Evolutionary conservation across 192 early-diverging fungal species (phyloP).

Genomic region (Gonapodya sp.): DNA sequence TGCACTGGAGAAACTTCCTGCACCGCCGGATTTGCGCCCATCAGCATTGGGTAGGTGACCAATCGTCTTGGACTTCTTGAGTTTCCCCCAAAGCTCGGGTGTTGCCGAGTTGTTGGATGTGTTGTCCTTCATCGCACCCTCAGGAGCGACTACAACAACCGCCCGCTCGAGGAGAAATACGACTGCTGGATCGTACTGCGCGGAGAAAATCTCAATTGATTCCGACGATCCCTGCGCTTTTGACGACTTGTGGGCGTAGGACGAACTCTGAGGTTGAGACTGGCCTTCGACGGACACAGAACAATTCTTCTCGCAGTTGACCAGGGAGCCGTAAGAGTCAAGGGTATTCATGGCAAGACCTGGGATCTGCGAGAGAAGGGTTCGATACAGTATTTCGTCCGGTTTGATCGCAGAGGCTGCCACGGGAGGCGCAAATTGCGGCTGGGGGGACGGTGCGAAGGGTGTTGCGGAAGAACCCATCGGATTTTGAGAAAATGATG

Average conservation of each 20-base stretch:
- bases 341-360: neutral
- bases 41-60: neutral
- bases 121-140: neutral
- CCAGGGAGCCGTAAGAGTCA: neutral
- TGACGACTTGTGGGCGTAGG: neutral
- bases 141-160: neutral
- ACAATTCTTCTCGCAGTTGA: neutral
- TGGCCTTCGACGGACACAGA: neutral
- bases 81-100: neutral
- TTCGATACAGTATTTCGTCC: neutral
- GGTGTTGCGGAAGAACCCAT: neutral
- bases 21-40: neutral
- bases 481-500: neutral
- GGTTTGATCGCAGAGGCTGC: neutral
- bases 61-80: neutral
- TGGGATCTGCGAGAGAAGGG: neutral
- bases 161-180: neutral
- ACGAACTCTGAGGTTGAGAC: neutral
- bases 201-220: neutral
- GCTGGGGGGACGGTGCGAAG: neutral
- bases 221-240: neutral
- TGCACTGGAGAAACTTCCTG: neutral
- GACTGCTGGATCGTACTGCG: neutral
- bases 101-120: neutral
- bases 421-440: neutral